Conservation (phyloP, 2,329 filamentous ascomycete genomes). For the Sordariomycetes sp. region DNA sequence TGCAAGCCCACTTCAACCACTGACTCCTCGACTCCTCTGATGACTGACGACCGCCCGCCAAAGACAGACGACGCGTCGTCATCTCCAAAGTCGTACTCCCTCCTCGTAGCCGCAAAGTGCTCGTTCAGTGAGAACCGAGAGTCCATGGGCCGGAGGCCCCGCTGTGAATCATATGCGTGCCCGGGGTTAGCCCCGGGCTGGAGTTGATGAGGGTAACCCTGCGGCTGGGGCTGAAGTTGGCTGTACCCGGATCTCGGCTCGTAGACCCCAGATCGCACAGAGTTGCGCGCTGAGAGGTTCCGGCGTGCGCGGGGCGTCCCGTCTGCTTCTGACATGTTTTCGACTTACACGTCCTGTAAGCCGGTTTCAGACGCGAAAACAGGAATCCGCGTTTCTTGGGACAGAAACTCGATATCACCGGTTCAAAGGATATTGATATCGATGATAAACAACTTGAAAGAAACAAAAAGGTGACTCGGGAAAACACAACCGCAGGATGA, state of each 20-base stretch:
- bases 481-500: neutral
- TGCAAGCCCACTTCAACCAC: neutral
- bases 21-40: neutral
- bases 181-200: neutral
- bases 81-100: conserved; percentile 31
- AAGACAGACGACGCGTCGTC: conserved; percentile 31
- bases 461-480: neutral
- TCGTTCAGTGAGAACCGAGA: conserved; percentile 32
- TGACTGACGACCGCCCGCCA: conserved; percentile 14
- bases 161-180: neutral
- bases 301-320: neutral
- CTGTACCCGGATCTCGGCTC: neutral
- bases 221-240: neutral
- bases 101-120: conserved; percentile 31
- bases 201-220: neutral
- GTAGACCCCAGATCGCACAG: neutral
- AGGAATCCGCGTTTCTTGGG: neutral
- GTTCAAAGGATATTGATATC: neutral
- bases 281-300: neutral
- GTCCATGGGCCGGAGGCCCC: conserved; percentile 18
- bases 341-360: neutral
- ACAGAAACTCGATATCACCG: neutral
- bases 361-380: neutral
- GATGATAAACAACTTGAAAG: neutral
- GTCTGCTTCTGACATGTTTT: neutral